Evolutionary conservation across 371 early-diverging fungal genomes (phyloP).

Genomic region (Coemansia sp.): DNA sequence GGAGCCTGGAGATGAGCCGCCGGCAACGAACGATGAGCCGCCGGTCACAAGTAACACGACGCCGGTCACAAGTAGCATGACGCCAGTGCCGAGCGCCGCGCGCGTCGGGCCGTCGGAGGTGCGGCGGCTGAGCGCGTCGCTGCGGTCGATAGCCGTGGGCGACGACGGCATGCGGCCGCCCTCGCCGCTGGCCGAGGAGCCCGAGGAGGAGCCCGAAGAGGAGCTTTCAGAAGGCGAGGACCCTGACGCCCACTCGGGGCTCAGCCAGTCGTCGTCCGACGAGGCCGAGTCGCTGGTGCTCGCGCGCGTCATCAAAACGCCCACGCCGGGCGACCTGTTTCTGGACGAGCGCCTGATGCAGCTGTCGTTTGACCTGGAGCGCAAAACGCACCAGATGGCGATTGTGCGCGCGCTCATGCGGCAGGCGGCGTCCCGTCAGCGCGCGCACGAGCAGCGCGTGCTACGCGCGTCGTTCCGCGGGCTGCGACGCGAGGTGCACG

Average conservation of each 20-base stretch:
- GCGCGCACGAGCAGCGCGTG: constrained; percentile 62
- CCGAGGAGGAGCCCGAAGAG: neutral
- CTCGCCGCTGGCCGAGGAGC: neutral
- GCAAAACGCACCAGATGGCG: constrained; percentile 64
- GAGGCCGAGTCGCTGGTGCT: constrained; percentile 44
- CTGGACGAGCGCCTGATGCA: constrained; percentile 57
- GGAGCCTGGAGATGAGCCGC: neutral
- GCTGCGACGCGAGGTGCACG: constrained; percentile 61
- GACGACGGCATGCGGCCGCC: constrained; percentile 1
- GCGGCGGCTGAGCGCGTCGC: constrained; percentile 45
- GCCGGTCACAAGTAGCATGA: neutral
- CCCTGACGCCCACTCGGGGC: neutral
- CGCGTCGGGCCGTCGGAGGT: constrained; percentile 36
- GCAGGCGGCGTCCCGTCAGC: constrained; percentile 58
- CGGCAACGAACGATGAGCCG: neutral
- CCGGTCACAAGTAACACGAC: neutral
- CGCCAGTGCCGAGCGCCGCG: too few relatives aligned
- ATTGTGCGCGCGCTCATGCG: constrained; percentile 66
- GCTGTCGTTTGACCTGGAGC: constrained; percentile 59
- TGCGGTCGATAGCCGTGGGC: constrained; percentile 37
- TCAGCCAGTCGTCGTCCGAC: constrained; percentile 11
- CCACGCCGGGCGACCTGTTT: constrained; percentile 71
- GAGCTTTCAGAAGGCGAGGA: neutral
- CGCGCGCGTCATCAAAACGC: constrained; percentile 56
- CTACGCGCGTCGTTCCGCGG: constrained; percentile 61